phyloP scores from a whole-genome alignment of 805 yeast species.

The Suhomyces xylopsoci region DNA sequence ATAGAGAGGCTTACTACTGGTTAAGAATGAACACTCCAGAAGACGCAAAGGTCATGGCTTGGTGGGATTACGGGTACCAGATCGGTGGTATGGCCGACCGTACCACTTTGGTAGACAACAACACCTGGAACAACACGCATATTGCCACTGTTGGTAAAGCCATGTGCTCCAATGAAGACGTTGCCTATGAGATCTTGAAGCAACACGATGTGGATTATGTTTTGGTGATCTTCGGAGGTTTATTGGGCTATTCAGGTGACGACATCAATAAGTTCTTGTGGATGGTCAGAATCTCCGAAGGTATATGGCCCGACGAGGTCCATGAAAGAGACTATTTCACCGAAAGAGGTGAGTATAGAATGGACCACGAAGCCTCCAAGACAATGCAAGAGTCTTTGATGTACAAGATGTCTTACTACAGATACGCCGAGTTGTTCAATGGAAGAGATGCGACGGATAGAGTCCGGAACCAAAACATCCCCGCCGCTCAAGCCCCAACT shows the following conservation, averaged over 20 bases:
- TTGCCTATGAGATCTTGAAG: slow-evolving; percentile 80
- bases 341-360: slow-evolving; percentile 79
- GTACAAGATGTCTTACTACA: slow-evolving; percentile 92
- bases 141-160: slow-evolving; percentile 99
- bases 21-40: slow-evolving; percentile 95
- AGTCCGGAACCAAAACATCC: slow-evolving; percentile 81
- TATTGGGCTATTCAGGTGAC: slow-evolving; percentile 91
- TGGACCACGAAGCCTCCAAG: slow-evolving; percentile 76
- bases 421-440: slow-evolving; percentile 70
- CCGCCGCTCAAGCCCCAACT: slow-evolving; percentile 43
- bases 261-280: slow-evolving; percentile 95
- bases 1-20: slow-evolving; percentile 99
- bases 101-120: slow-evolving; percentile 96
- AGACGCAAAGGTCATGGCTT: slow-evolving; percentile 93
- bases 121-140: slow-evolving; percentile 99
- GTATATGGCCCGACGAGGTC: slow-evolving; percentile 99
- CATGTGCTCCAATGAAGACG: slow-evolving; percentile 86
- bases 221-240: slow-evolving; percentile 89
- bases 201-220: slow-evolving; percentile 95
- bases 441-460: slow-evolving; percentile 71
- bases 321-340: slow-evolving; percentile 83
- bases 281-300: slow-evolving; percentile 99
- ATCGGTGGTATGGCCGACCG: slow-evolving; percentile 99
- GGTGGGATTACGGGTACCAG: slow-evolving; percentile 99
- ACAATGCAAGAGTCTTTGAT: slow-evolving; percentile 87